A percentile compares a stretch with the other conserved stretches of the same genome.
Conservation (phyloP, 2,329 filamentous ascomycete species). For the Trichophyton equinum region DNA sequence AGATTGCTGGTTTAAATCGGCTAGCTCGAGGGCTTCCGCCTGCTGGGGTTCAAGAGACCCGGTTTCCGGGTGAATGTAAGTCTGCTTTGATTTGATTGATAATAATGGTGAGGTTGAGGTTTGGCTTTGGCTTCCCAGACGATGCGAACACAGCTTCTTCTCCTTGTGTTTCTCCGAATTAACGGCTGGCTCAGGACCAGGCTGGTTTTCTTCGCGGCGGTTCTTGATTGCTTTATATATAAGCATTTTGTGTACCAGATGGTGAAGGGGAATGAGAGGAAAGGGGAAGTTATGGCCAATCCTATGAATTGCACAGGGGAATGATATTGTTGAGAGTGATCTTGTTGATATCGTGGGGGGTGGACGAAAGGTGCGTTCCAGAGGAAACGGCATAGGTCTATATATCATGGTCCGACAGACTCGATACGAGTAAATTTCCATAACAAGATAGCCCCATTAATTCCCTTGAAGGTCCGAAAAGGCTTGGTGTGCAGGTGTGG, state of each 20-base stretch:
- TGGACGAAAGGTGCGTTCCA: neutral
- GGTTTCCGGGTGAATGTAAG: neutral
- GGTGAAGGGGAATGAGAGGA: neutral
- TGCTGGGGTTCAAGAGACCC: neutral
- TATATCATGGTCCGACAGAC: neutral
- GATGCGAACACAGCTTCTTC: slow-evolving; percentile 12
- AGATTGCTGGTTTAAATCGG: neutral
- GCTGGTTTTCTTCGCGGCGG: neutral
- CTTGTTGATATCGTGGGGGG: neutral
- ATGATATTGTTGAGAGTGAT: neutral
- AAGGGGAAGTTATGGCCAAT: neutral
- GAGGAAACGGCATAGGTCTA: neutral
- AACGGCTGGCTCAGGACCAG: neutral
- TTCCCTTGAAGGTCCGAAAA: neutral
- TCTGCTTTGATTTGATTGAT: neutral
- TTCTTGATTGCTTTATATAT: slow-evolving; percentile 7
- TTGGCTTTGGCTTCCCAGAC: neutral
- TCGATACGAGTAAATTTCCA: neutral
- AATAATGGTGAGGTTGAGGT: neutral
- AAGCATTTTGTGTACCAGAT: neutral
- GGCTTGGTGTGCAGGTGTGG: neutral
- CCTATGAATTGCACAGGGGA: neutral
- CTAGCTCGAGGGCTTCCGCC: neutral
- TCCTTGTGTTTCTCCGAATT: slow-evolving; percentile 6
- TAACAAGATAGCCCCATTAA: neutral